A percentile compares a stretch with the other conserved stretches of the same genome.
These are phyloP conservation scores for Voacanga thouarsii DNA, from an alignment of 257 asterid species.

Conservation along the genomic window DNA sequence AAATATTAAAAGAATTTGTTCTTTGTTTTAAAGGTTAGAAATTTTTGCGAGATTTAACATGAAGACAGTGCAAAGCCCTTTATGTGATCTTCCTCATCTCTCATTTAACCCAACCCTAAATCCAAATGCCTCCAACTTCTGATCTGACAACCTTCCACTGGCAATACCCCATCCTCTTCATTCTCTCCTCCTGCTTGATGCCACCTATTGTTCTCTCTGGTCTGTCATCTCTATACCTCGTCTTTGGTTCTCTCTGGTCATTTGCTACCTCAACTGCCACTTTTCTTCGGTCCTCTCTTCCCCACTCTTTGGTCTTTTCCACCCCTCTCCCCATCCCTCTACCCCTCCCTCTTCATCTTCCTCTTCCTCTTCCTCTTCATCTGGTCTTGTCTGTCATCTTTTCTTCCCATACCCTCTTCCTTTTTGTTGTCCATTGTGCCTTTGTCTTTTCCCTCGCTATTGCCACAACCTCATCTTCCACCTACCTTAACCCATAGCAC, in stretches of 20 bases:
- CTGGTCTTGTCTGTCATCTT: background rate
- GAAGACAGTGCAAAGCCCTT: too few species aligned
- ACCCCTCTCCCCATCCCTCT: background rate
- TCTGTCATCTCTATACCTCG: background rate
- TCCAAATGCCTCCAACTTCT: background rate
- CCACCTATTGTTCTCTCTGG: background rate
- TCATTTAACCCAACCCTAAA: background rate
- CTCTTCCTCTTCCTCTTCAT: too few species aligned
- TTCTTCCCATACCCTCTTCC: background rate
- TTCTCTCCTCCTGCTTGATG: background rate
- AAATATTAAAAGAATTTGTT: background rate
- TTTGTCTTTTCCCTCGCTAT: background rate
- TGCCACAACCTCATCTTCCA: background rate
- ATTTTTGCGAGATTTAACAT: too few species aligned
- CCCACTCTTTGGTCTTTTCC: background rate
- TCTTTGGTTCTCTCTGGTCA: background rate
- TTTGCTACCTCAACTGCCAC: background rate
- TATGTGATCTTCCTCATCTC: background rate
- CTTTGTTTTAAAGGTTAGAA: background rate
- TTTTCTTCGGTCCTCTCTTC: background rate
- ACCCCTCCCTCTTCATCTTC: too few species aligned
- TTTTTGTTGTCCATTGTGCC: background rate
- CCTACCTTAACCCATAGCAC: background rate
- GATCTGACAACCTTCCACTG: background rate
- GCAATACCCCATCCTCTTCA: background rate